Percentiles rank a stretch among this genome's conserved stretches.
Evolutionary conservation across 2,329 filamentous ascomycete genomes (phyloP).

Genomic region (Neoarthrinium moseri): DNA sequence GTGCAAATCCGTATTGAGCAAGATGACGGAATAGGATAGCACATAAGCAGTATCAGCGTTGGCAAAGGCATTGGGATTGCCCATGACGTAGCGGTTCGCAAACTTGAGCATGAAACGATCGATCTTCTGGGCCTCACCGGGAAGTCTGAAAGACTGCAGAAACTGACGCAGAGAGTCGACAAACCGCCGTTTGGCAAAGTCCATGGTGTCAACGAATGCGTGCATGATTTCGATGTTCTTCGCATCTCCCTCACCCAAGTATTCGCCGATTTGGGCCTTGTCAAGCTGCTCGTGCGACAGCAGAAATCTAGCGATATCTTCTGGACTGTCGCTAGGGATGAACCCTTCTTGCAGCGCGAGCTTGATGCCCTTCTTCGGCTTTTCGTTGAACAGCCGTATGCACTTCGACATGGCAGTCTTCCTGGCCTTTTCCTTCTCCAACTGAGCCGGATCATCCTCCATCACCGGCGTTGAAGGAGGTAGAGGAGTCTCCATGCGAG

Average conservation of each 20-base stretch:
- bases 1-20: slow-evolving; percentile 95
- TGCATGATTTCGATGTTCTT: slow-evolving; percentile 98
- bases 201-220: slow-evolving; percentile 93
- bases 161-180: slow-evolving; percentile 91
- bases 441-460: slow-evolving; percentile 88
- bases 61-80: slow-evolving; percentile 95
- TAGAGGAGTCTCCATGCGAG: slow-evolving; percentile 58
- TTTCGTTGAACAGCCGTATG: slow-evolving; percentile 93
- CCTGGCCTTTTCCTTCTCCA: slow-evolving; percentile 92
- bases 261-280: slow-evolving; percentile 92
- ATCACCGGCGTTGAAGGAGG: slow-evolving; percentile 65
- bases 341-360: slow-evolving; percentile 81
- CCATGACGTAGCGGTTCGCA: slow-evolving; percentile 89
- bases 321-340: slow-evolving; percentile 73
- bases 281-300: slow-evolving; percentile 79
- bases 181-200: slow-evolving; percentile 87
- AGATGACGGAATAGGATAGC: slow-evolving; percentile 90
- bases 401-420: slow-evolving; percentile 92
- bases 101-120: slow-evolving; percentile 99
- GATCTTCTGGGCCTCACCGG: slow-evolving; percentile 97
- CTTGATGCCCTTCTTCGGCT: slow-evolving; percentile 92
- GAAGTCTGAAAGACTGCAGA: slow-evolving; percentile 89
- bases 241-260: slow-evolving; percentile 87
- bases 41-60: slow-evolving; percentile 98
- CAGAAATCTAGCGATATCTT: slow-evolving; percentile 83